These are phyloP conservation scores for Elongisporangium undulatum DNA, from an alignment of 352 stramenopile species.

Conservation along the genomic window DNA sequence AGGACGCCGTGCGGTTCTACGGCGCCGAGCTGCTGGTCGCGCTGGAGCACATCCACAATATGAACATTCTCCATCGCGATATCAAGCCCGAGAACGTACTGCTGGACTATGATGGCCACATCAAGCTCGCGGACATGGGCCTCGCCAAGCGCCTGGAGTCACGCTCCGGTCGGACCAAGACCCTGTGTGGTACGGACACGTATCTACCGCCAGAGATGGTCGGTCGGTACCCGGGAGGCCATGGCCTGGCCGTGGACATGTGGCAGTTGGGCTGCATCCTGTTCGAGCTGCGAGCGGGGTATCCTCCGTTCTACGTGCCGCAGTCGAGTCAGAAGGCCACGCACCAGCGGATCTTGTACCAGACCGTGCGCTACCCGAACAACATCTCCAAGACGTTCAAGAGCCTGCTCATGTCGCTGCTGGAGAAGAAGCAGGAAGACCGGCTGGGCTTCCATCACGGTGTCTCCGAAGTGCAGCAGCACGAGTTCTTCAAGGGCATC, in stretches of 20 bases:
- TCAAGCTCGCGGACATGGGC: conserved; percentile 90
- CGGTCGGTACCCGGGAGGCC: conserved; percentile 58
- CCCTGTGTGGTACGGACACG: conserved; percentile 88
- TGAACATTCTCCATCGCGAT: conserved; percentile 92
- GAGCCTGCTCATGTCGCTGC: conserved; percentile 53
- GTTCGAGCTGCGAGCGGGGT: conserved; percentile 91
- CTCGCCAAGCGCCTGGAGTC: conserved; percentile 86
- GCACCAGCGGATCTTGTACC: conserved; percentile 89
- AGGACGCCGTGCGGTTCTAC: conserved; percentile 83
- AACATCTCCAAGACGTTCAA: conserved; percentile 79
- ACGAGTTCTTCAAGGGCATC: conserved; percentile 73
- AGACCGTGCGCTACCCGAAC: conserved; percentile 81
- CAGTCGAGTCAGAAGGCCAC: conserved; percentile 88
- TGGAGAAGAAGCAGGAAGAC: conserved; percentile 83
- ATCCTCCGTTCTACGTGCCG: conserved; percentile 90
- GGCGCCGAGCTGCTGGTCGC: conserved; percentile 75
- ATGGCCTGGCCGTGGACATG: conserved; percentile 90
- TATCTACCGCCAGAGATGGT: conserved; percentile 90
- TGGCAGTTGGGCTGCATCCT: conserved; percentile 93
- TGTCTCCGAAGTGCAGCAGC: conserved; percentile 58
- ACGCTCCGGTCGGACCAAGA: conserved; percentile 70
- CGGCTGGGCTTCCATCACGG: conserved; percentile 58
- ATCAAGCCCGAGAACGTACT: conserved; percentile 94
- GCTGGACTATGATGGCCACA: conserved; percentile 83
- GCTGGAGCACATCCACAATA: conserved; percentile 88